phyloP scores from a whole-genome alignment of 2,329 filamentous ascomycete genomes.

The Tolypocladium pustulatum region DNA sequence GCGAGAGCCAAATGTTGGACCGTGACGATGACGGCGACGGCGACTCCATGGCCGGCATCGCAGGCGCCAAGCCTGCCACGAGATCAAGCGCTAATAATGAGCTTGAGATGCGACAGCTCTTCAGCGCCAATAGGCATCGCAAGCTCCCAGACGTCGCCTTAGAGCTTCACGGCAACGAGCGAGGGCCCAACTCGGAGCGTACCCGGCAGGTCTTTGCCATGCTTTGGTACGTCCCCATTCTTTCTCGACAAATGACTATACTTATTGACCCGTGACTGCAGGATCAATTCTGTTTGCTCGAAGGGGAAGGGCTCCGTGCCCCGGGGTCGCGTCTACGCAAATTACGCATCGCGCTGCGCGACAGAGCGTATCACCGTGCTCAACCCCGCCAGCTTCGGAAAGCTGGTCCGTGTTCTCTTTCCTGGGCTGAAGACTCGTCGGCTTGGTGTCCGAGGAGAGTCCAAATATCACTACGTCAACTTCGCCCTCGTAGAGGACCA shows the following conservation, averaged over 20 bases:
- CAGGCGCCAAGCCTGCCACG: constrained; percentile 44
- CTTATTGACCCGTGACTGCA: constrained; percentile 18
- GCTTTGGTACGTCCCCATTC: constrained; percentile 57
- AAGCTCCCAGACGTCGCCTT: constrained; percentile 60
- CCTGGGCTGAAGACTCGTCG: constrained; percentile 88
- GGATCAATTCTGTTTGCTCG: constrained; percentile 64
- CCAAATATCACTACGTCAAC: constrained; percentile 91
- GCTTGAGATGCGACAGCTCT: constrained; percentile 67
- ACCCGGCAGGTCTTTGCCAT: constrained; percentile 81
- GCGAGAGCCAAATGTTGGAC: constrained; percentile 49
- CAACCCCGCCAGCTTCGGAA: constrained; percentile 95
- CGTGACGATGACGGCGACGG: constrained; percentile 48
- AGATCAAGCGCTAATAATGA: constrained; percentile 71
- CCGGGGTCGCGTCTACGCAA: constrained; percentile 85
- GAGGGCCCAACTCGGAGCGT: constrained; percentile 71
- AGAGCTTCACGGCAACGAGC: constrained; percentile 69
- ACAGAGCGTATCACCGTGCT: constrained; percentile 89
- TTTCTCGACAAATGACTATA: neutral
- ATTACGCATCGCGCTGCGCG: constrained; percentile 86
- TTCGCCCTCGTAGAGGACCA: constrained; percentile 51
- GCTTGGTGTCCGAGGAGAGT: constrained; percentile 88
- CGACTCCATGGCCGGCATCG: constrained; percentile 36
- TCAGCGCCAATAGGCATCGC: constrained; percentile 57
- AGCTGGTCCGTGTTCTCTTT: constrained; percentile 91
- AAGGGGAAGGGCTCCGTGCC: constrained; percentile 79